These are phyloP conservation scores for Pythium dissimile DNA, from an alignment of 352 stramenopile genomes.

Conservation along the genomic window DNA sequence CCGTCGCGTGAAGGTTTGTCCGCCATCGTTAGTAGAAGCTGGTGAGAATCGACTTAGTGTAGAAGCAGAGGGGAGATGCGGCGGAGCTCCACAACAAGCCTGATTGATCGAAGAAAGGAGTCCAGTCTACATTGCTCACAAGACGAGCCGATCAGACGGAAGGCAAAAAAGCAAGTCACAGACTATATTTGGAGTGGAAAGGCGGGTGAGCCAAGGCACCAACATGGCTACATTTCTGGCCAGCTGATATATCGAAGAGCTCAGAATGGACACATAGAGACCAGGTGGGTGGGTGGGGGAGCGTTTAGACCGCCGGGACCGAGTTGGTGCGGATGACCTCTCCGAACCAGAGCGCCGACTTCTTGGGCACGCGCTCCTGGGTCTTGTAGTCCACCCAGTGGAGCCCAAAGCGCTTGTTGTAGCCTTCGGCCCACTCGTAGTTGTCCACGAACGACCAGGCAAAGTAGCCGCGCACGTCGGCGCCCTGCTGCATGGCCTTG, in stretches of 20 bases:
- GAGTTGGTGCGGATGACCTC: slow-evolving; percentile 46
- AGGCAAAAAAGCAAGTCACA: not conserved
- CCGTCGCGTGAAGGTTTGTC: slow-evolving; percentile 60
- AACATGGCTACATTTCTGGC: slow-evolving; percentile 15
- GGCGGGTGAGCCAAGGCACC: too few relatives aligned
- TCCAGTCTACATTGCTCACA: too few relatives aligned
- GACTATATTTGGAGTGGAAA: slow-evolving; percentile 8
- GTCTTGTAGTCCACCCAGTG: slow-evolving; percentile 43
- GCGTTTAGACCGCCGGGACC: slow-evolving; percentile 24
- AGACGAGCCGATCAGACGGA: too few relatives aligned
- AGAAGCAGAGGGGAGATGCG: not conserved
- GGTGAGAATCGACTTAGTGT: not conserved
- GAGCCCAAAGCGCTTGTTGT: slow-evolving; percentile 52
- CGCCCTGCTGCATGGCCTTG: slow-evolving; percentile 40
- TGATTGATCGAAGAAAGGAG: too few relatives aligned
- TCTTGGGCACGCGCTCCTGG: slow-evolving; percentile 56
- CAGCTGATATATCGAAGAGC: not conserved
- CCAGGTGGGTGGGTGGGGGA: not conserved
- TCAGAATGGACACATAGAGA: not conserved
- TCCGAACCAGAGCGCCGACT: slow-evolving; percentile 49
- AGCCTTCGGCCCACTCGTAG: slow-evolving; percentile 90
- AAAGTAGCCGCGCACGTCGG: slow-evolving; percentile 83
- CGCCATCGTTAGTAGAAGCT: slow-evolving; percentile 1
- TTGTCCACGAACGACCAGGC: slow-evolving; percentile 94
- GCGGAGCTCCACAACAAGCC: not conserved